Base-by-base conservation (phyloP, 2,329 filamentous ascomycete species). In the Phoma herbarum region DNA sequence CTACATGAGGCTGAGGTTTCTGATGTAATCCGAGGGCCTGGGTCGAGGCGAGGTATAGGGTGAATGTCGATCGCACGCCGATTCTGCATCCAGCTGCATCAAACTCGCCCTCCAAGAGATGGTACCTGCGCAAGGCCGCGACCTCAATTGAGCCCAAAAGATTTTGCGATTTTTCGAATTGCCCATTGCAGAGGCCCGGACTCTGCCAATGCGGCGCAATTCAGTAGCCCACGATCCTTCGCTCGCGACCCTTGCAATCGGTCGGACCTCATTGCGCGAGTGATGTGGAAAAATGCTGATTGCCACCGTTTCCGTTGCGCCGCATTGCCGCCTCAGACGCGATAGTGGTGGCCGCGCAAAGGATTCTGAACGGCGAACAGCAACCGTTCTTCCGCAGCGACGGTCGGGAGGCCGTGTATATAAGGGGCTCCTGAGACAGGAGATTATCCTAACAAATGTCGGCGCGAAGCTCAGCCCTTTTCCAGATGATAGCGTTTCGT, bases 361-460 rank as follows among this genome's bases (percentile, higher is more conserved):
- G 49, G 49, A 49, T 49, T 31, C 29, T 52, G 20, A 33, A 48
- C 35, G 33, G 47, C 47, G 43, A 48, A 11, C 35, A 16, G 12
- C 35, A 9, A 39, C 35, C n/a, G 35, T 43, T 49, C 39, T 23
- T 18, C 41, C 46, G 45, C 50, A 29, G 20, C 31, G 41, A 29
- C 41, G 45, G 26, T 49, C 16, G 29, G 22, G 10, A 41, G 35
- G n/a, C 39, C 49, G 12, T 42, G 11, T 35, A 22, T 50, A 45
- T 45, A 54, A 54, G 46, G 41, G 31, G 25, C 31, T 28, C 39
- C 31, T 53, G 31, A 45, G 50, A 49, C 42, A 53, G 56, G 44
- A 57, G 41, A 25, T 26, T 7, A 22, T 23, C 28, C 22, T 45
- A 37, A 31, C 29, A 12, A 29, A 26, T 31, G 29, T 28, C 14